phyloP scores from a whole-genome alignment of 176 grass and related monocot species.

The Pharus latifolius region DNA sequence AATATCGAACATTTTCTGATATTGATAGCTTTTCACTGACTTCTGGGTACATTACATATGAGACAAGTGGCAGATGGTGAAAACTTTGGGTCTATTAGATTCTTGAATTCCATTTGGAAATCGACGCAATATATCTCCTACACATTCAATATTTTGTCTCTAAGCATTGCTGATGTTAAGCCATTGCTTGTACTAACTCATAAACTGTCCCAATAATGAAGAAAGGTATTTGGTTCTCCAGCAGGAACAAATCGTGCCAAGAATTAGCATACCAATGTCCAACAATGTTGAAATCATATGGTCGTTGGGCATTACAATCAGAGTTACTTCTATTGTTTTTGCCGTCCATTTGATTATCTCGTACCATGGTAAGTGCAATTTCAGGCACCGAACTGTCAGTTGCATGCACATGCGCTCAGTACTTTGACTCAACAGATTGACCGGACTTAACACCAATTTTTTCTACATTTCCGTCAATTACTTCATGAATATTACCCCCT shows the following conservation, averaged over 20 bases:
- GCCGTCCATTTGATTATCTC: not conserved
- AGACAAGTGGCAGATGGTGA: not conserved
- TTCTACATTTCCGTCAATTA: not conserved
- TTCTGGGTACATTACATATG: not conserved
- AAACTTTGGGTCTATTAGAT: not conserved
- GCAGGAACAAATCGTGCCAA: not conserved
- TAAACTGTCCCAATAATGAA: not conserved
- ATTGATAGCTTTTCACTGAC: not conserved
- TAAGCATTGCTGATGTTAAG: too few species aligned
- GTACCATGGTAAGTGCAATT: not conserved
- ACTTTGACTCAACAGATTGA: too few species aligned
- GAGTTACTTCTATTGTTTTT: not conserved
- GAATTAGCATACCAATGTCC: not conserved
- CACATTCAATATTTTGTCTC: not conserved
- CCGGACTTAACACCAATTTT: too few species aligned
- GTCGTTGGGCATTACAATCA: not conserved
- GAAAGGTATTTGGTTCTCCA: not conserved
- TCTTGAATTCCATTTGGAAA: not conserved
- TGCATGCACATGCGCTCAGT: too few species aligned
- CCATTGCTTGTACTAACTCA: not conserved
- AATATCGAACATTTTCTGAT: fast-evolving
- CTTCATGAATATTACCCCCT: not conserved
- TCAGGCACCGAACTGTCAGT: too few species aligned
- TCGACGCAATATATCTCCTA: not conserved
- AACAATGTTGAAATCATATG: not conserved